These are phyloP conservation scores for Blastocystis sp. DNA, from an alignment of 352 stramenopile species.

Conservation along the genomic window DNA sequence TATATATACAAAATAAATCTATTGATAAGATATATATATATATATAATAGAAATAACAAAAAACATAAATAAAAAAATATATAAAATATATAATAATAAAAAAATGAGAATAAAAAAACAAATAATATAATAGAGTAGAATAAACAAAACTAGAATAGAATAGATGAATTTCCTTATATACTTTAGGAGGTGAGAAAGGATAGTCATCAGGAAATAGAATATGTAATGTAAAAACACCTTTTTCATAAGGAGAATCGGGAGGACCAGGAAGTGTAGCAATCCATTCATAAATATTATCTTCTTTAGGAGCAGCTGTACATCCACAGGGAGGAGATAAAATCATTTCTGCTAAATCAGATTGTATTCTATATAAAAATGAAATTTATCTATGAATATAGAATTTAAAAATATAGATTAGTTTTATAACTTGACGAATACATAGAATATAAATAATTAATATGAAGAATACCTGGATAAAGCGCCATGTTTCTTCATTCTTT, in stretches of 20 bases:
- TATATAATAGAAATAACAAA: neutral
- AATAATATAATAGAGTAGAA: neutral
- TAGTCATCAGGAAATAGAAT: conserved; percentile 85
- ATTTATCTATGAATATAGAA: too few relatives aligned
- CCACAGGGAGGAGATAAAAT: conserved; percentile 21
- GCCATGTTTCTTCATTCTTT: too few relatives aligned
- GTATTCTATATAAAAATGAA: conserved; percentile 7
- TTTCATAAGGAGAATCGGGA: conserved; percentile 75
- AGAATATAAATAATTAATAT: too few relatives aligned
- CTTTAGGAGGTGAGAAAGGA: conserved; percentile 78
- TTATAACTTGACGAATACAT: too few relatives aligned
- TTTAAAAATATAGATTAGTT: too few relatives aligned
- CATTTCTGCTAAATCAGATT: conserved; percentile 27
- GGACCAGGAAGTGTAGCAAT: conserved; percentile 76
- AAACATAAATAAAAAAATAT: neutral
- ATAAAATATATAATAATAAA: neutral
- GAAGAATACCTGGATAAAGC: too few relatives aligned
- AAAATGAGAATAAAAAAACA: too few relatives aligned
- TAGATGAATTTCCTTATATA: too few relatives aligned
- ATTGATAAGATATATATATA: neutral
- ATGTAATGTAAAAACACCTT: conserved; percentile 81
- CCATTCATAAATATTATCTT: conserved; percentile 53
- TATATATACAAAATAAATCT: neutral
- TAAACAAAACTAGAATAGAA: too few relatives aligned
- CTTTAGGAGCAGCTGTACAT: conserved; percentile 28